These are phyloP conservation scores for Stachybotrys echinatus DNA, from an alignment of 2,329 filamentous ascomycete genomes.

Conservation along the genomic window DNA sequence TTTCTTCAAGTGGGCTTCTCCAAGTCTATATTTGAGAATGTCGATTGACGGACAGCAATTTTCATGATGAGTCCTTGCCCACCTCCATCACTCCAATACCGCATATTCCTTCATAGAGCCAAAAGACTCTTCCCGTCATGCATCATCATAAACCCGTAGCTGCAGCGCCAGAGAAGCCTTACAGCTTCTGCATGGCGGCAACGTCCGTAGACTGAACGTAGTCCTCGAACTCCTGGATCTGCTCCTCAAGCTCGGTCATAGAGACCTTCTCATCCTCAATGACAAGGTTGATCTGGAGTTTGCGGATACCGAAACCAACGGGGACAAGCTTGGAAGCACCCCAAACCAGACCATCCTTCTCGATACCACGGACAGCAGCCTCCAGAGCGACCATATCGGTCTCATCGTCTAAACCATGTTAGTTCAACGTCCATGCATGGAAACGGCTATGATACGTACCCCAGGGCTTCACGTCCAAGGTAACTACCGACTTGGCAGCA, in stretches of 20 bases:
- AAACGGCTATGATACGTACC: slow-evolving; percentile 64
- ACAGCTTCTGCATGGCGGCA: slow-evolving; percentile 89
- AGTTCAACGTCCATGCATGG: slow-evolving; percentile 5
- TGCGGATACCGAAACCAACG: slow-evolving; percentile 97
- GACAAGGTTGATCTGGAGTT: slow-evolving; percentile 98
- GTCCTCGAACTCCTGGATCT: slow-evolving; percentile 83
- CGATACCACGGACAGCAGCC: slow-evolving; percentile 72
- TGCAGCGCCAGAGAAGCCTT: slow-evolving; percentile 31
- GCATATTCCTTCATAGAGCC: not conserved
- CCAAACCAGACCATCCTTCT: slow-evolving; percentile 95
- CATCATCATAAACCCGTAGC: slow-evolving; percentile 24
- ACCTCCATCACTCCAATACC: not conserved
- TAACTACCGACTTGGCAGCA: slow-evolving; percentile 93
- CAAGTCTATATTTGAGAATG: slow-evolving; percentile 1
- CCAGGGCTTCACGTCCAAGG: slow-evolving; percentile 97
- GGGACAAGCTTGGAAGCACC: slow-evolving; percentile 84
- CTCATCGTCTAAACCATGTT: slow-evolving; percentile 66
- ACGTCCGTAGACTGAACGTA: slow-evolving; percentile 93
- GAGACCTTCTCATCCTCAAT: slow-evolving; percentile 97
- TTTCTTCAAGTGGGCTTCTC: not conserved
- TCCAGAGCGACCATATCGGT: slow-evolving; percentile 85
- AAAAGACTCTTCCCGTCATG: slow-evolving; percentile 19
- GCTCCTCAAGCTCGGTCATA: slow-evolving; percentile 76
- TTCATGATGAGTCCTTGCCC: not conserved
- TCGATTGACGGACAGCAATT: not conserved